phyloP scores from a whole-genome alignment of 2,329 filamentous ascomycete species.

The Stachybotrys chartarum region DNA sequence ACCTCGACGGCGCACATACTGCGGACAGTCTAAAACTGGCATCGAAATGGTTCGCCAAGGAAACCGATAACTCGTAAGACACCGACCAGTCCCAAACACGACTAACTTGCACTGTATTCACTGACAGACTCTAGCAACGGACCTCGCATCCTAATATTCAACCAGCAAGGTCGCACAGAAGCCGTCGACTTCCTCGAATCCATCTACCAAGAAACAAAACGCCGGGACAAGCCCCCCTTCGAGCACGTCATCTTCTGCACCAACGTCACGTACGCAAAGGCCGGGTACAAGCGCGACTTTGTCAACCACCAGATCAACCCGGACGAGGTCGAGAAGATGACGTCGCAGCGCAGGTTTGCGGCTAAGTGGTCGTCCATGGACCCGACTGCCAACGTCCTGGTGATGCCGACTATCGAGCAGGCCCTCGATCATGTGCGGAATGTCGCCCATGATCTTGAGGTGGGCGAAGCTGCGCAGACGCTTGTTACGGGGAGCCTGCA shows the following conservation, averaged over 20 bases:
- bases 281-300: slow-evolving; percentile 49
- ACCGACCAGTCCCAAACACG: not conserved
- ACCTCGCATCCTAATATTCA: slow-evolving; percentile 68
- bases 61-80: slow-evolving; percentile 27
- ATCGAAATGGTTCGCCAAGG: slow-evolving; percentile 69
- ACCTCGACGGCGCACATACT: slow-evolving; percentile 91
- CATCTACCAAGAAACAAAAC: slow-evolving; percentile 29
- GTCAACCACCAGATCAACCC: slow-evolving; percentile 49
- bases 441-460: slow-evolving; percentile 19
- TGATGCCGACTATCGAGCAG: slow-evolving; percentile 45
- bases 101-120: not conserved
- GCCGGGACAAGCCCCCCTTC: slow-evolving; percentile 38
- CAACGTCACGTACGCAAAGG: slow-evolving; percentile 53
- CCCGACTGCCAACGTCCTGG: slow-evolving; percentile 34
- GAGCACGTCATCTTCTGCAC: slow-evolving; percentile 77
- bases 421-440: slow-evolving; percentile 41
- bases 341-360: slow-evolving; percentile 45
- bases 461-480: slow-evolving; percentile 33
- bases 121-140: slow-evolving; percentile 18
- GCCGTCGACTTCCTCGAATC: slow-evolving; percentile 45
- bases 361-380: slow-evolving; percentile 43
- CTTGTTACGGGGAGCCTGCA: slow-evolving; percentile 58
- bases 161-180: slow-evolving; percentile 62
- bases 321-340: slow-evolving; percentile 42
- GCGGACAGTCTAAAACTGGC: slow-evolving; percentile 80